Percentiles rank a stretch among this genome's conserved stretches.
These are phyloP conservation scores for Craspedostauros australis DNA, from an alignment of 108 stramenopile species.

Conservation along the genomic window DNA sequence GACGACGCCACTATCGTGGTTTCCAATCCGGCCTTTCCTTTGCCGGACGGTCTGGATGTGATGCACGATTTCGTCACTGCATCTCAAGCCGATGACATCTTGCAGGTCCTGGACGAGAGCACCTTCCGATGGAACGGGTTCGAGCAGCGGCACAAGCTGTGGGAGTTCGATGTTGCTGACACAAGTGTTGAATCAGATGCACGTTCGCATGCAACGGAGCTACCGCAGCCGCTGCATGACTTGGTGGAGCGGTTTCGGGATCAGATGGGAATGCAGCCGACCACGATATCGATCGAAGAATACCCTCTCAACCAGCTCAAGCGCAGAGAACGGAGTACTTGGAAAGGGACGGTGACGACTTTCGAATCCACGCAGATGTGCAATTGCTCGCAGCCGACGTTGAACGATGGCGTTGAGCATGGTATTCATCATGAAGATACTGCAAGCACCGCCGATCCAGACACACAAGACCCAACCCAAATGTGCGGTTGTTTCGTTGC, in stretches of 20 bases:
- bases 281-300: constrained; percentile 24
- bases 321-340: background rate
- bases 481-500: constrained; percentile 54
- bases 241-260: constrained; percentile 11
- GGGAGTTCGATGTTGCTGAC: too few species aligned
- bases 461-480: too few species aligned
- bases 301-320: constrained; percentile 17
- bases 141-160: too few species aligned
- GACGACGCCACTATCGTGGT: too few species aligned
- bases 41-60: background rate
- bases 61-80: constrained; percentile 1
- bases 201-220: background rate
- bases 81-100: too few species aligned
- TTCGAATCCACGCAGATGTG: constrained; percentile 26
- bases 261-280: constrained; percentile 3
- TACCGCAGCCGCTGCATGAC: constrained; percentile 6
- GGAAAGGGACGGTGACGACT: constrained; percentile 22
- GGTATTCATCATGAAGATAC: background rate
- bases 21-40: constrained; percentile 6
- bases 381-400: background rate
- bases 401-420: background rate
- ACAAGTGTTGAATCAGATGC: too few species aligned
- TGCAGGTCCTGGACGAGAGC: too few species aligned
- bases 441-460: background rate
- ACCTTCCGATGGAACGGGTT: too few species aligned